Evolutionary conservation across 2,329 filamentous ascomycete genomes (phyloP), one percentile per base, ranked within the genome.

Genomic region (Alternaria sp.): DNA sequence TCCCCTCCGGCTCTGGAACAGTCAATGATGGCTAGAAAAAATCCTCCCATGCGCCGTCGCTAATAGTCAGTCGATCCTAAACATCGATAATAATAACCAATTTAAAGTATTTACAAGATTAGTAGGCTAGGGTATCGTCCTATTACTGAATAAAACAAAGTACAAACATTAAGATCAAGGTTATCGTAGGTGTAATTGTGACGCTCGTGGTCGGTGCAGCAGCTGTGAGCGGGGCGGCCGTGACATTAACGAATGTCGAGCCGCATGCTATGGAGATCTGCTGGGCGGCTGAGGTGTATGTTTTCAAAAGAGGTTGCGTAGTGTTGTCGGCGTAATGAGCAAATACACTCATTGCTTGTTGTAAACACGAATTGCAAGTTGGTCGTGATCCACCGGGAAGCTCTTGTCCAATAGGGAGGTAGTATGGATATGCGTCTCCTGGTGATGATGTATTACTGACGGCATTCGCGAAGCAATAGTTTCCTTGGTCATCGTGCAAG

Each of bases 321-420:
- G 85, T 81, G 67, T 93, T 86, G 13, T 84, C 82, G 0, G 91
- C 87, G 29, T 89, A 89, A 0, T 85, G 78, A 52, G 90, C 87
- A 77, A 90, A 97, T 17, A 96, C 85, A 26, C 83, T 83, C 92
- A 98, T 96, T 4, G 91, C 94, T 60, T 91, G 82, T 71, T 88
- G 83, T 41, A 95, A 82, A 75, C 95, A 98, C 39, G 80, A 80
- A 67, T 86, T 88, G 80, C 95, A 99, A 1, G 80, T 86, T 0
- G 93, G 91, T n/a, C 83, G 81, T 26, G 88, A 86, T 23, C 84
- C 84, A 13, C 81, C 82, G 0, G 91, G 91, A 11, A 97, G 80
- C 0, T 82, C 77, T 39, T 88, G 84, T 58, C 95, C 95, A 54
- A 96, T 84, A 0, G 93, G 91, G 3, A 98, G 81, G 70, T 90